A percentile compares a stretch with the other conserved stretches of the same genome.
phyloP scores from a whole-genome alignment of 2,329 filamentous ascomycete species.

The Diaporthe vexans region DNA sequence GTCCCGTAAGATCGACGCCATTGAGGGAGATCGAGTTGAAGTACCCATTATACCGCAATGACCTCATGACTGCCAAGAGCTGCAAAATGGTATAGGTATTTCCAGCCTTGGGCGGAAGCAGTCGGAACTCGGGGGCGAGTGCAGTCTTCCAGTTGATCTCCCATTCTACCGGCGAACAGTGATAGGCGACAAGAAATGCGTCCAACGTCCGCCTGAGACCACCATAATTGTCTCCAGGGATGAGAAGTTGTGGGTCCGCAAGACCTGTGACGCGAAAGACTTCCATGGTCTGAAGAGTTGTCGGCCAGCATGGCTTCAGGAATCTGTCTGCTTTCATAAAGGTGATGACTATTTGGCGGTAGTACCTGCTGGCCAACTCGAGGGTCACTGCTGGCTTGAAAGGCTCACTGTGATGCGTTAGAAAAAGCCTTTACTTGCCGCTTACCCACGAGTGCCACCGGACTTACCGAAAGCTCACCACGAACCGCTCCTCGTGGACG shows the following conservation, averaged over 20 bases:
- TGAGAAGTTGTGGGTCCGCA: slow-evolving; percentile 65
- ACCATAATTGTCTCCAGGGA: slow-evolving; percentile 67
- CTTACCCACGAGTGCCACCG: too few species aligned
- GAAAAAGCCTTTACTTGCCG: neutral
- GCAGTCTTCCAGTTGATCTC: slow-evolving; percentile 62
- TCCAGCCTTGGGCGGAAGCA: slow-evolving; percentile 59
- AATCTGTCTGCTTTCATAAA: slow-evolving; percentile 68
- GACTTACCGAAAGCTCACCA: slow-evolving; percentile 65
- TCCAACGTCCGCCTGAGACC: slow-evolving; percentile 68
- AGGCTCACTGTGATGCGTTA: slow-evolving; percentile 46
- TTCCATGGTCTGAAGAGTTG: slow-evolving; percentile 65
- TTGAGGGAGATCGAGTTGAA: slow-evolving; percentile 71
- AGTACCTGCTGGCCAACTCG: slow-evolving; percentile 68
- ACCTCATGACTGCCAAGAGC: slow-evolving; percentile 69
- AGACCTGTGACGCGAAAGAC: slow-evolving; percentile 68
- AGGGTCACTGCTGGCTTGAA: slow-evolving; percentile 48
- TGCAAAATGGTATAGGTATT: slow-evolving; percentile 63
- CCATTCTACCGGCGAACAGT: slow-evolving; percentile 65
- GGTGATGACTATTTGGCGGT: slow-evolving; percentile 67
- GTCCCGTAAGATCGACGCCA: slow-evolving; percentile 63
- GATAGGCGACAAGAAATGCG: slow-evolving; percentile 68
- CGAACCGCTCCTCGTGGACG: slow-evolving; percentile 68
- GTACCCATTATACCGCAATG: slow-evolving; percentile 71
- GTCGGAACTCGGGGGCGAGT: slow-evolving; percentile 66
- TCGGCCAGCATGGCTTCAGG: slow-evolving; percentile 71